Evolutionary conservation across 164 flowering plant species (phyloP), one percentile per base, ranked within the genome.

Genomic region (Stephania yunnanensis): DNA sequence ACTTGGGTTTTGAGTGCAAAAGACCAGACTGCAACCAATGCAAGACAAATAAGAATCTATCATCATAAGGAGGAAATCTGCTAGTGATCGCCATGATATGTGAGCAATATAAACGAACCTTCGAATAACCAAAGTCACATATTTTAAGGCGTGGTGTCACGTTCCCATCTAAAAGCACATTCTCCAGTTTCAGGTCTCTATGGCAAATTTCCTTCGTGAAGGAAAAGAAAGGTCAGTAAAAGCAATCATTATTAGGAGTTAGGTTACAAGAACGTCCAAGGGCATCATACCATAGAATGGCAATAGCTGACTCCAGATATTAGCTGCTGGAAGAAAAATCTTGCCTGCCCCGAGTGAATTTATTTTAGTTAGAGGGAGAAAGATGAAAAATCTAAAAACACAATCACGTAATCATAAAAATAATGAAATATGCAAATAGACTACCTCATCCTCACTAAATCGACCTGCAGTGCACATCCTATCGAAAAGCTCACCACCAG

Each of bases 401-500:
- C 22, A 20, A 17, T 17, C 65, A 58, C n/a, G 5, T 17, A 2
- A 58, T 36, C 42, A 36, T 36, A 2, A 36, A 36, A 48, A 8
- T 8, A 48, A 48, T 48, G 53, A 48, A 48, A 48, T 48, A 12
- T 8, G 13, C 53, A 48, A 48, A 48, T 12, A 1, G 53, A 52
- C 30, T 68, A 91, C 97, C 91, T 91, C 97, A 73, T 91, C 94
- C 82, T 90, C 97, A 29, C 82, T 86, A 74, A 91, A 91, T 20
- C 91, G 90, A 25, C 93, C 93, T 2, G 88, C 90, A 79, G 80
- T 89, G 85, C 89, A 83, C 36, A 89, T 91, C 29, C 92, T 76
- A 77, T 87, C 92, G 74, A 89, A 91, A 42, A 91, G 86, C 81
- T 91, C 97, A 66, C 97, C 92, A 2, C 94, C 97, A 71, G 97